Percentiles rank a stretch among this genome's conserved stretches.
Conservation (phyloP, 2,329 filamentous ascomycete genomes). For the Epichloe hybrida region DNA sequence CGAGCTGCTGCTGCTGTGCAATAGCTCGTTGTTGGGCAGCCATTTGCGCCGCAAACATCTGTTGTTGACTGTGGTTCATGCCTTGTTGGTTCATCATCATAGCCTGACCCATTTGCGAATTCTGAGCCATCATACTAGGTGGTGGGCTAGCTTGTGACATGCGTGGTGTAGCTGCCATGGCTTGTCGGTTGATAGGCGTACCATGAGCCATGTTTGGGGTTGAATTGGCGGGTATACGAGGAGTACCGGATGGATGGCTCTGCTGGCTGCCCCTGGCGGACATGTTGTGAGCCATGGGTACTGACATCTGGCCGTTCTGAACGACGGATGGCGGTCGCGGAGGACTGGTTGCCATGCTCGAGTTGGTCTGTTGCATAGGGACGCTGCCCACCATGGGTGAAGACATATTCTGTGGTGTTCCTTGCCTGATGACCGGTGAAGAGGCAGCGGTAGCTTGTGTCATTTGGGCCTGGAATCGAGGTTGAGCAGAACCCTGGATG, state of each 20-base stretch:
- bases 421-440: conserved; percentile 53
- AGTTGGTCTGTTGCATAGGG: conserved; percentile 51
- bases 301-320: conserved; percentile 44
- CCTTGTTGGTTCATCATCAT: conserved; percentile 40
- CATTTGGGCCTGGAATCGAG: conserved; percentile 40
- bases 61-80: conserved; percentile 25
- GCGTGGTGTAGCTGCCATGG: conserved; percentile 43
- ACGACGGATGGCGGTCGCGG: conserved; percentile 52
- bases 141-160: conserved; percentile 51
- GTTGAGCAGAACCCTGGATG: conserved; percentile 27
- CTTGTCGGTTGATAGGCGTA: conserved; percentile 41
- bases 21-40: conserved; percentile 33
- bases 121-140: conserved; percentile 44
- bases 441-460: conserved; percentile 47
- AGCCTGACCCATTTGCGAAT: conserved; percentile 37
- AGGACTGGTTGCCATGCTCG: conserved; percentile 56
- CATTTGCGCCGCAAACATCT: conserved; percentile 31
- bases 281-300: conserved; percentile 49
- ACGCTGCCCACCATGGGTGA: conserved; percentile 51
- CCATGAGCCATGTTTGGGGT: conserved; percentile 48
- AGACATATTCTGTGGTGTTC: conserved; percentile 50
- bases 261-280: conserved; percentile 52
- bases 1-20: conserved; percentile 31
- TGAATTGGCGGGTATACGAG: conserved; percentile 40
- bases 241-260: conserved; percentile 50